Conservation (phyloP, 495 filamentous ascomycete genomes). For the Barbatosphaeria neglecta region DNA sequence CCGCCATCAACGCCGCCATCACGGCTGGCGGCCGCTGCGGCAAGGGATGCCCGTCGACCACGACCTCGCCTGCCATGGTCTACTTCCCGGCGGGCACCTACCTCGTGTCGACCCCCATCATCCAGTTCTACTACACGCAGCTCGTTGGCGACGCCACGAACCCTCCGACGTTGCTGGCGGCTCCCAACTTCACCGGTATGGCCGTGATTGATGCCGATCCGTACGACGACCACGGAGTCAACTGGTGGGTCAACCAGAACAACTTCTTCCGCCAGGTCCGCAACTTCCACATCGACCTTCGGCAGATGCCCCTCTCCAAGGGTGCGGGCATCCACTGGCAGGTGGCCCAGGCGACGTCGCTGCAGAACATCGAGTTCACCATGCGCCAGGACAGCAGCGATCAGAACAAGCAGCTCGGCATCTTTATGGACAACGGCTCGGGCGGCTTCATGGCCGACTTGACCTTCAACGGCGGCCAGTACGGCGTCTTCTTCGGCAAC, state of each 20-base stretch:
- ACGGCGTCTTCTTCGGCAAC: constrained; percentile 78
- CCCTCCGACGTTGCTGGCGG: constrained; percentile 67
- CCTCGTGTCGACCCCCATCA: constrained; percentile 52
- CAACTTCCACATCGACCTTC: constrained; percentile 87
- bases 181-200: constrained; percentile 64
- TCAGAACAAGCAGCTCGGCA: constrained; percentile 69
- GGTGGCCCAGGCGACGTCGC: constrained; percentile 84
- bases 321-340: constrained; percentile 95
- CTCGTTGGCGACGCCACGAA: constrained; percentile 60
- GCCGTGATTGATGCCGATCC: constrained; percentile 85
- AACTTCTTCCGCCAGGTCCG: constrained; percentile 97
- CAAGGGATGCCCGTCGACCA: constrained; percentile 68
- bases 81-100: constrained; percentile 79
- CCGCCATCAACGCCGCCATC: constrained; percentile 81
- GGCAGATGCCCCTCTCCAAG: constrained; percentile 46
- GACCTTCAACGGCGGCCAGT: constrained; percentile 75
- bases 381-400: constrained; percentile 63
- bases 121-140: constrained; percentile 72
- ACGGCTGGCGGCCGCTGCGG: constrained; percentile 66
- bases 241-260: constrained; percentile 85
- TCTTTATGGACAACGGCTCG: constrained; percentile 95
- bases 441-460: constrained; percentile 85
- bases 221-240: constrained; percentile 46
- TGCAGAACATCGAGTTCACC: constrained; percentile 85
- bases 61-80: constrained; percentile 59